A percentile compares a stretch with the other conserved stretches of the same genome.
These are phyloP conservation scores for Phytophthora europaea DNA, from an alignment of 352 stramenopile species.

Conservation along the genomic window DNA sequence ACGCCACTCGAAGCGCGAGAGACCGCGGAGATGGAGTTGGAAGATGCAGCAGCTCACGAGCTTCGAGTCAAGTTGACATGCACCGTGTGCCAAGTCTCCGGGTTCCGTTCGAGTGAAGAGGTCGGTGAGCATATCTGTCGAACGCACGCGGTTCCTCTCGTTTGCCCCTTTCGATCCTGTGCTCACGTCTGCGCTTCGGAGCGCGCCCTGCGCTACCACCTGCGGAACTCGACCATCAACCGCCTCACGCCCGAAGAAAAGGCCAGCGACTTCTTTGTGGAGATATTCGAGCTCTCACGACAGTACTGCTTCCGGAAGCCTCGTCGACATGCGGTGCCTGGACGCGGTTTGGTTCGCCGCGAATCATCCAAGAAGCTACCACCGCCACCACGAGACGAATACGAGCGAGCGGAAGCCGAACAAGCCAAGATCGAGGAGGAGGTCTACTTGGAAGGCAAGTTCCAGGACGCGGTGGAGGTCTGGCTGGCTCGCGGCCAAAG, in stretches of 20 bases:
- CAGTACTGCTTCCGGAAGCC: slow-evolving; percentile 85
- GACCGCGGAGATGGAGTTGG: slow-evolving; percentile 41
- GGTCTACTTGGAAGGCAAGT: slow-evolving; percentile 75
- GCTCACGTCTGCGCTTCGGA: slow-evolving; percentile 76
- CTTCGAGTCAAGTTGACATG: slow-evolving; percentile 57
- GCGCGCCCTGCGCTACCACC: slow-evolving; percentile 76
- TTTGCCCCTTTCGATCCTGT: slow-evolving; percentile 83
- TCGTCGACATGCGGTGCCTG: slow-evolving; percentile 54
- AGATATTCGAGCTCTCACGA: slow-evolving; percentile 76
- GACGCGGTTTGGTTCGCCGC: slow-evolving; percentile 7
- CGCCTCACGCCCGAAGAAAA: slow-evolving; percentile 66
- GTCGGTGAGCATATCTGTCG: slow-evolving; percentile 76
- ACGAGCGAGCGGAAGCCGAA: slow-evolving; percentile 28
- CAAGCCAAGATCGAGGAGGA: slow-evolving; percentile 59
- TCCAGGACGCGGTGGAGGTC: slow-evolving; percentile 50
- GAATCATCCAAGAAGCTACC: slow-evolving; percentile 11
- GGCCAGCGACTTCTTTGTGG: slow-evolving; percentile 72
- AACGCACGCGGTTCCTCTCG: slow-evolving; percentile 63
- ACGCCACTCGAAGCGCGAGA: slow-evolving; percentile 50
- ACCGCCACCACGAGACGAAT: slow-evolving; percentile 28
- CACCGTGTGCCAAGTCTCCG: slow-evolving; percentile 52
- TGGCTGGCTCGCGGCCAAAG: slow-evolving; percentile 55
- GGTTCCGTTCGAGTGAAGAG: slow-evolving; percentile 24
- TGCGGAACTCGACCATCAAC: slow-evolving; percentile 73
- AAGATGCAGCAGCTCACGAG: slow-evolving; percentile 47